These are phyloP conservation scores for Trichoderma sp. DNA, from an alignment of 2,329 filamentous ascomycete genomes.

Conservation along the genomic window DNA sequence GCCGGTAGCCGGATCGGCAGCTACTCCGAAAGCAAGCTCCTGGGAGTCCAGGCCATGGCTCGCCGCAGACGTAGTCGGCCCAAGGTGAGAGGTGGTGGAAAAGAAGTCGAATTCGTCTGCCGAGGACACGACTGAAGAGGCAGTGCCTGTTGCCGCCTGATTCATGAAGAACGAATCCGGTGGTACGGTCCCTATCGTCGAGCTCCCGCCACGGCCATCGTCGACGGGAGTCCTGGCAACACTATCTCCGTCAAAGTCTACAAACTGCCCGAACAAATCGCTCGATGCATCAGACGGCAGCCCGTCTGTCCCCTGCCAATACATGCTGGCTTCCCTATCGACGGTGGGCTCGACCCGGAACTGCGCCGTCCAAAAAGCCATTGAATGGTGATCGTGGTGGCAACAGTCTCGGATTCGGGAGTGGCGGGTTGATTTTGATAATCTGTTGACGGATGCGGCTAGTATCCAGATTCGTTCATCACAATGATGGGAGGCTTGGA, in stretches of 20 bases:
- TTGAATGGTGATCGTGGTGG: conserved; percentile 24
- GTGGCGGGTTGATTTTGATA: not conserved
- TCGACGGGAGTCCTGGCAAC: conserved; percentile 26
- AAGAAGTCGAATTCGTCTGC: conserved; percentile 41
- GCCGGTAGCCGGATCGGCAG: conserved; percentile 21
- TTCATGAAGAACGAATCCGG: conserved; percentile 34
- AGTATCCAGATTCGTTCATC: conserved; percentile 8
- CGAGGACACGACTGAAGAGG: conserved; percentile 40
- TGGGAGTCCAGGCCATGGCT: conserved; percentile 36
- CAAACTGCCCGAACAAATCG: conserved; percentile 42
- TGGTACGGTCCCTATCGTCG: conserved; percentile 29
- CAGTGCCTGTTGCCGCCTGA: conserved; percentile 35
- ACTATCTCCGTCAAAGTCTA: conserved; percentile 37
- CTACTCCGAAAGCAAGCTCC: conserved; percentile 29
- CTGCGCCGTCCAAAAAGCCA: conserved; percentile 42
- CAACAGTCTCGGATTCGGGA: conserved; percentile 8
- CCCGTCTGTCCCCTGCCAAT: conserved; percentile 38
- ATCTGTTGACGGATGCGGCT: conserved; percentile 20
- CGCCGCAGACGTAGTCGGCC: conserved; percentile 28
- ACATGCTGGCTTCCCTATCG: conserved; percentile 40
- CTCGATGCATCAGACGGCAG: conserved; percentile 31
- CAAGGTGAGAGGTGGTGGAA: conserved; percentile 37
- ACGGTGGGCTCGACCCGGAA: conserved; percentile 36
- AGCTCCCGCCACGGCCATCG: conserved; percentile 25
- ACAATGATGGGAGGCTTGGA: not conserved